A percentile compares a stretch with the other conserved stretches of the same genome.
Evolutionary conservation across 2,329 filamentous ascomycete species (phyloP).

Genomic region (Colletotrichum scovillei): DNA sequence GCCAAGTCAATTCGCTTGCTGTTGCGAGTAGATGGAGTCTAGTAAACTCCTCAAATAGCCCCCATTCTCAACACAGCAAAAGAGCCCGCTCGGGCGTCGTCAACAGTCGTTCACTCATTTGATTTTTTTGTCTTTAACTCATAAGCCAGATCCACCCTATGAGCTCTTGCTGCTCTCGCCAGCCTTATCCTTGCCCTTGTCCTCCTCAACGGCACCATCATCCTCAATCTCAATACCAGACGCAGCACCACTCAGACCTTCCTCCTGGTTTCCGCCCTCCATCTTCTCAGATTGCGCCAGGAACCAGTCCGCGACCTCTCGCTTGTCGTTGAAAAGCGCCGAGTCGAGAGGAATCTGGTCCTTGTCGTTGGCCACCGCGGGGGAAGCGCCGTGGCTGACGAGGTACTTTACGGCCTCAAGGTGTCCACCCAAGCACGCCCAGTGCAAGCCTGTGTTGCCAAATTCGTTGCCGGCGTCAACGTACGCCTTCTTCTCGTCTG

Average conservation of each 20-base stretch:
- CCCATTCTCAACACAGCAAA: background rate
- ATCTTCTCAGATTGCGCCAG: constrained; percentile 59
- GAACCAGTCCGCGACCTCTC: constrained; percentile 72
- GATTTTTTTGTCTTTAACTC: constrained; percentile 6
- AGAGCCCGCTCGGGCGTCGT: background rate
- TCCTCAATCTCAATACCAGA: constrained; percentile 52
- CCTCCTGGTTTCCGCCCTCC: constrained; percentile 59
- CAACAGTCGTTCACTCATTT: constrained; percentile 10
- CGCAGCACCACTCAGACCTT: constrained; percentile 52
- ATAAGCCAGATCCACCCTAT: background rate
- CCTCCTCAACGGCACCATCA: constrained; percentile 42
- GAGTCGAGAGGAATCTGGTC: constrained; percentile 85
- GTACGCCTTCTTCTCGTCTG: constrained; percentile 59
- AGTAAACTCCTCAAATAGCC: background rate
- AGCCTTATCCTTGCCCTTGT: constrained; percentile 22
- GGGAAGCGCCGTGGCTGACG: constrained; percentile 80
- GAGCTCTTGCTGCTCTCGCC: constrained; percentile 9
- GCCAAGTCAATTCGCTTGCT: background rate
- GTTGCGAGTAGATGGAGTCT: background rate
- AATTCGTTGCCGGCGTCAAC: constrained; percentile 80
- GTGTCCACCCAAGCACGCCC: constrained; percentile 92
- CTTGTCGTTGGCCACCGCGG: constrained; percentile 82
- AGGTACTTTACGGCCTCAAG: constrained; percentile 82
- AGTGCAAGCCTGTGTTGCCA: constrained; percentile 93
- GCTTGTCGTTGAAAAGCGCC: constrained; percentile 77